phyloP scores from a whole-genome alignment of 352 stramenopile species.

The Globisporangium middletonii region DNA sequence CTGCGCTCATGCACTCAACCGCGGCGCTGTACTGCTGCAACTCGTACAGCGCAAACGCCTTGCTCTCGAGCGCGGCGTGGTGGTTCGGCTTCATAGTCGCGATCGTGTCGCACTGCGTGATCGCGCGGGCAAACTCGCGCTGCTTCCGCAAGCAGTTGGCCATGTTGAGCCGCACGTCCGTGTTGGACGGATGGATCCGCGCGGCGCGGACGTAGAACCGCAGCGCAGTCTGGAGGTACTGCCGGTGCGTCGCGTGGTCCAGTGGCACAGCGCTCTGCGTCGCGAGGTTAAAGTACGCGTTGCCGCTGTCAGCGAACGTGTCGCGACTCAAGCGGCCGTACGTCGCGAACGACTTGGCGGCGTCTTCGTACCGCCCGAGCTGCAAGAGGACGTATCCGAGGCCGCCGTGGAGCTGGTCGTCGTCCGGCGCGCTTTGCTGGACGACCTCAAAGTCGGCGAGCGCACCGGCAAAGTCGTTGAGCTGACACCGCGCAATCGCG shows the following conservation, averaged over 20 bases:
- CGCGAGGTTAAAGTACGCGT: slow-evolving; percentile 70
- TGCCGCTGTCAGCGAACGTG: slow-evolving; percentile 67
- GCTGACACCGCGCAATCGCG: slow-evolving; percentile 53
- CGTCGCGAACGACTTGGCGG: slow-evolving; percentile 50
- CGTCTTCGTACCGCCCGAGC: slow-evolving; percentile 60
- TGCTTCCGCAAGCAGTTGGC: slow-evolving; percentile 58
- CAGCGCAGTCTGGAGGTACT: slow-evolving; percentile 42
- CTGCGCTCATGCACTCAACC: slow-evolving; percentile 46
- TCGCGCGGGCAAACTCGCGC: slow-evolving; percentile 27
- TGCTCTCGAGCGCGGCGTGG: slow-evolving; percentile 48
- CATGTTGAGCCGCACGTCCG: slow-evolving; percentile 60
- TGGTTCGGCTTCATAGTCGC: slow-evolving; percentile 30
- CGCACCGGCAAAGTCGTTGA: slow-evolving; percentile 45
- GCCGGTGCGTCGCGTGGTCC: slow-evolving; percentile 28
- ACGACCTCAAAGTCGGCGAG: slow-evolving; percentile 64
- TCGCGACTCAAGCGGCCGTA: slow-evolving; percentile 57
- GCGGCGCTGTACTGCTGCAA: slow-evolving; percentile 36
- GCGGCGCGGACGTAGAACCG: slow-evolving; percentile 65
- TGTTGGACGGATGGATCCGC: slow-evolving; percentile 54
- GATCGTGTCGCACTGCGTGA: slow-evolving; percentile 54
- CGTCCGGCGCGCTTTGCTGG: slow-evolving; percentile 53
- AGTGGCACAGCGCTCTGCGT: slow-evolving; percentile 25
- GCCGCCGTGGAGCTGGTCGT: slow-evolving; percentile 60
- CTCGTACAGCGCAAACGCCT: slow-evolving; percentile 53
- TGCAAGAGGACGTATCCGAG: slow-evolving; percentile 66